phyloP scores from a whole-genome alignment of 805 yeast genomes.

The Yamadazyma paraphyllophila region DNA sequence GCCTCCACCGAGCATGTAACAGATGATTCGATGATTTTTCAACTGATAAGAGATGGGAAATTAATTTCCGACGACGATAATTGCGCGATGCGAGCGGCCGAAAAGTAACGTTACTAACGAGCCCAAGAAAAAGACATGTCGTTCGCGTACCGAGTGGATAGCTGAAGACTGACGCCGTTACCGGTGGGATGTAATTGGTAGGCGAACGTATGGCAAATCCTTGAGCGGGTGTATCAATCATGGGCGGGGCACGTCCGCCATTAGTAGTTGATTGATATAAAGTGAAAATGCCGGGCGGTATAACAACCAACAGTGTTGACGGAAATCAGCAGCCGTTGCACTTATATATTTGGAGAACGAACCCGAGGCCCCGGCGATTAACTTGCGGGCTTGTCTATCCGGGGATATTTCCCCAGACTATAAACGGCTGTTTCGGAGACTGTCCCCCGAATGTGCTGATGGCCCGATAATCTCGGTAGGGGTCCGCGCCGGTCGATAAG shows the following conservation, averaged over 20 bases:
- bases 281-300: no score
- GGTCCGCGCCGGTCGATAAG: not conserved
- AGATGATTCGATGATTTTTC: constrained; percentile 1
- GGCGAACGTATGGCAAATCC: no score
- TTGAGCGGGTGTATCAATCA: no score
- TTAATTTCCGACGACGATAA: not conserved
- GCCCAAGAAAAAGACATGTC: not conserved
- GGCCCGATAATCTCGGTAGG: not conserved
- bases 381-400: not conserved
- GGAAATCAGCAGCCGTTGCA: not conserved
- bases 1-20: not conserved
- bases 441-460: not conserved
- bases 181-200: not conserved
- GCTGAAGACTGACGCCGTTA: not conserved
- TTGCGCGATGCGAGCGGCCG: not conserved
- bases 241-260: no score
- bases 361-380: not conserved
- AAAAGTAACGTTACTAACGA: not conserved
- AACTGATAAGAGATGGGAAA: constrained; percentile 2
- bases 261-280: no score
- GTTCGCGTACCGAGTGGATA: not conserved
- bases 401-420: not conserved
- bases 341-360: not conserved
- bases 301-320: no score
- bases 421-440: not conserved